A percentile compares a stretch with the other conserved stretches of the same genome.
Evolutionary conservation across 192 early-diverging fungal genomes (phyloP).

Genomic region (Diversispora epigaea): DNA sequence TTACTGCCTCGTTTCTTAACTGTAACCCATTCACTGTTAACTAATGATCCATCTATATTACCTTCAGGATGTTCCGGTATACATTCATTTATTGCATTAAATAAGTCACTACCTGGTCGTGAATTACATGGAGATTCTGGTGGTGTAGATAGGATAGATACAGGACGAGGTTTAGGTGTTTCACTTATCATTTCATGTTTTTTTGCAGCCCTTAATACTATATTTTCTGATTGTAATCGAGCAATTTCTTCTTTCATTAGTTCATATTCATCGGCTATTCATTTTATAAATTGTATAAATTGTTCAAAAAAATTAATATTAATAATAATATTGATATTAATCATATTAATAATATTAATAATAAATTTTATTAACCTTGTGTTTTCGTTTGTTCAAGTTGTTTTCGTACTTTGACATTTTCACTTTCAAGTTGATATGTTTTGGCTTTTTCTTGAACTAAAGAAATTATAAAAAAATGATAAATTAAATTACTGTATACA

Average conservation of each 20-base stretch:
- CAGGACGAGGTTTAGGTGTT: neutral
- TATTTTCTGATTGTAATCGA: neutral
- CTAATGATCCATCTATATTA: neutral
- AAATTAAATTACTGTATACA: neutral
- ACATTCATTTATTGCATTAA: neutral
- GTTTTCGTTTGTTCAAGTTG: conserved; percentile 13
- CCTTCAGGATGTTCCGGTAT: neutral
- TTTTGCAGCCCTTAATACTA: neutral
- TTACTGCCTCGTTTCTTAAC: conserved; percentile 11
- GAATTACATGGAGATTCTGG: conserved; percentile 21
- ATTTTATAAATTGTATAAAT: neutral
- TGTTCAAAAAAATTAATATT: neutral
- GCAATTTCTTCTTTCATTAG: conserved; percentile 21
- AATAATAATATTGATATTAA: neutral
- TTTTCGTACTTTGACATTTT: conserved; percentile 16
- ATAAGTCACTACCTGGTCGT: neutral
- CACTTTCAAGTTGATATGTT: conserved; percentile 3
- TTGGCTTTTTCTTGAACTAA: conserved; percentile 16
- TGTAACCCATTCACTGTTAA: conserved; percentile 12
- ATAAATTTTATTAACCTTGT: neutral
- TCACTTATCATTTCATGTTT: neutral
- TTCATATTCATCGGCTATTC: neutral
- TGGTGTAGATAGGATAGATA: neutral
- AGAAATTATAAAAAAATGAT: neutral
- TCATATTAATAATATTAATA: neutral